A percentile compares a stretch with the other conserved stretches of the same genome.
phyloP scores from a whole-genome alignment of 1,284 basidiomycete species.

The Leccinum fallax region DNA sequence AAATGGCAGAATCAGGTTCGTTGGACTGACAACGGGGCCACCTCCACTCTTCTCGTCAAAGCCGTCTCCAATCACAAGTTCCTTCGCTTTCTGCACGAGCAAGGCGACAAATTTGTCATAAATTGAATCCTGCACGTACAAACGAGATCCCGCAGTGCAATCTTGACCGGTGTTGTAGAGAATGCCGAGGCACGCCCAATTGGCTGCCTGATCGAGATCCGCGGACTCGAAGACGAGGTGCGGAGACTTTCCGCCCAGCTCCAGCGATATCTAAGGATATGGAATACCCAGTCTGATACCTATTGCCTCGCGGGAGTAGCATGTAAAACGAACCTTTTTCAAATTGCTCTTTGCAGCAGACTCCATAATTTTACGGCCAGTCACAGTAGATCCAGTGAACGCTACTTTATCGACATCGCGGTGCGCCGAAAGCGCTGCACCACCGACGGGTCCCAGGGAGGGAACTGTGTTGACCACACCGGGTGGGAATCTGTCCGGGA shows the following conservation, averaged over 20 bases:
- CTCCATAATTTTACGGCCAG: constrained; percentile 91
- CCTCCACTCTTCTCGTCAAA: constrained; percentile 74
- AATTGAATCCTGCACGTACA: constrained; percentile 84
- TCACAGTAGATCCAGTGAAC: constrained; percentile 82
- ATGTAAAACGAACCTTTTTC: constrained; percentile 64
- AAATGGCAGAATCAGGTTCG: constrained; percentile 5
- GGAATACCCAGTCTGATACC: constrained; percentile 9
- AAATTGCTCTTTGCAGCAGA: constrained; percentile 93
- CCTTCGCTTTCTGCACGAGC: constrained; percentile 69
- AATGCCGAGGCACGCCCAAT: constrained; percentile 83
- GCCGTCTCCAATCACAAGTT: constrained; percentile 77
- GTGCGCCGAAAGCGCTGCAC: constrained; percentile 81
- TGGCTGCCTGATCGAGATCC: constrained; percentile 84
- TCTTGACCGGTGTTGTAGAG: constrained; percentile 86
- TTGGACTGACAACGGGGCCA: constrained; percentile 72
- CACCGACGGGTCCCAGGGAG: constrained; percentile 82
- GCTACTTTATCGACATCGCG: constrained; percentile 83
- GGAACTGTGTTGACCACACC: constrained; percentile 92
- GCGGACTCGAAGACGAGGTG: constrained; percentile 84
- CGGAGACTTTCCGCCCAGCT: constrained; percentile 96
- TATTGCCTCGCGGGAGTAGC: constrained; percentile 29
- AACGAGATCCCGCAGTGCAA: constrained; percentile 85
- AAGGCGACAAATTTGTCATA: constrained; percentile 81
- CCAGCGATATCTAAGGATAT: constrained; percentile 75
- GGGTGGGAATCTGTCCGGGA: constrained; percentile 72